Evolutionary conservation across 345 rosid species (phyloP).

Genomic region (Stellera chamaejasme): DNA sequence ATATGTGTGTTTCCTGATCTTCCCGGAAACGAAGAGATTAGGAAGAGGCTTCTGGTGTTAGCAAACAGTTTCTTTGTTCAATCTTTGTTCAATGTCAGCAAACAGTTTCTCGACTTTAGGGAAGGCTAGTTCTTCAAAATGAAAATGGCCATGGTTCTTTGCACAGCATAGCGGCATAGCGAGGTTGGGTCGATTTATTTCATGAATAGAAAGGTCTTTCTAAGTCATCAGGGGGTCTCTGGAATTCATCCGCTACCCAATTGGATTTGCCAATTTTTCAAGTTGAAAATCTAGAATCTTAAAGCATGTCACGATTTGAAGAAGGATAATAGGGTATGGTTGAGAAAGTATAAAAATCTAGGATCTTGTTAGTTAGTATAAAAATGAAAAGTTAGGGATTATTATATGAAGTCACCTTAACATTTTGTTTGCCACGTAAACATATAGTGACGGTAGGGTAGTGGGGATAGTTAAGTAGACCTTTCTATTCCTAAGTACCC

Average conservation of each 20-base stretch:
- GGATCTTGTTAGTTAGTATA: too few species aligned
- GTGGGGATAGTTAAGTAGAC: too few species aligned
- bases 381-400: too few species aligned
- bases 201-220: constrained; percentile 17
- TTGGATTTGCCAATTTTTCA: constrained; percentile 10
- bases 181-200: constrained; percentile 25
- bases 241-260: constrained; percentile 22
- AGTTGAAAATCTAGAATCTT: constrained; percentile 27
- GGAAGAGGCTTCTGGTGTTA: background rate
- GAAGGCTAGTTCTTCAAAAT: constrained; percentile 19
- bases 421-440: too few species aligned
- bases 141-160: constrained; percentile 17
- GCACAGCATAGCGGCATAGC: constrained; percentile 18
- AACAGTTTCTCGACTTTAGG: constrained; percentile 18
- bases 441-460: too few species aligned
- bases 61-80: background rate
- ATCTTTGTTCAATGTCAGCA: constrained; percentile 23
- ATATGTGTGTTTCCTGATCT: constrained; percentile 7
- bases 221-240: constrained; percentile 36
- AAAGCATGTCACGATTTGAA: constrained; percentile 30
- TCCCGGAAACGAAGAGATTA: constrained; percentile 6
- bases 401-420: too few species aligned
- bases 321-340: too few species aligned
- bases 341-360: too few species aligned
- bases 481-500: too few species aligned